Conservation (phyloP, 495 filamentous ascomycete species). For the Tetracladium setigerum region DNA sequence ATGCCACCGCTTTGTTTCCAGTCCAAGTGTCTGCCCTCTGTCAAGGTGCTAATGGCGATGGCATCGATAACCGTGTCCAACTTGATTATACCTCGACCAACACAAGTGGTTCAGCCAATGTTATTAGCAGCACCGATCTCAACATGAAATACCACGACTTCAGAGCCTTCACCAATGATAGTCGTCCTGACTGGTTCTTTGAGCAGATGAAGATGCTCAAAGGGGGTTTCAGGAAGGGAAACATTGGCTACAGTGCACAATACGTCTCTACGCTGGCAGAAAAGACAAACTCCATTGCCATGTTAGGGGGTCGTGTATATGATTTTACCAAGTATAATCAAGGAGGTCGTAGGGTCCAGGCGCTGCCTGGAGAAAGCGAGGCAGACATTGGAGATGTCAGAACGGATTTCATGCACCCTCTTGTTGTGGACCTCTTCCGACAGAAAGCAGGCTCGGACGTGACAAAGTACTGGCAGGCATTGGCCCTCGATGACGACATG, state of each 20-base stretch:
- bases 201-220: slow-evolving; percentile 75
- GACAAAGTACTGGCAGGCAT: slow-evolving; percentile 70
- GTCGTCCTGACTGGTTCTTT: slow-evolving; percentile 80
- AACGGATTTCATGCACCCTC: slow-evolving; percentile 73
- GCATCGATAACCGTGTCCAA: slow-evolving; percentile 61
- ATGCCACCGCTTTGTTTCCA: slow-evolving; percentile 84
- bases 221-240: slow-evolving; percentile 76
- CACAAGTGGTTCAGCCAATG: slow-evolving; percentile 52
- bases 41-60: slow-evolving; percentile 55
- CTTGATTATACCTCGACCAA: slow-evolving; percentile 79
- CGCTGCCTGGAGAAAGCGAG: slow-evolving; percentile 37
- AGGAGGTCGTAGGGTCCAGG: slow-evolving; percentile 62
- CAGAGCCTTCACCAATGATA: slow-evolving; percentile 73
- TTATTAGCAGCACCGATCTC: slow-evolving; percentile 58
- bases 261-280: slow-evolving; percentile 68
- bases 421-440: slow-evolving; percentile 71
- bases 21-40: slow-evolving; percentile 92
- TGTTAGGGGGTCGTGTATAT: slow-evolving; percentile 76
- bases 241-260: slow-evolving; percentile 73
- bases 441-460: slow-evolving; percentile 70
- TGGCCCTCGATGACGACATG: slow-evolving; percentile 45
- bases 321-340: slow-evolving; percentile 81
- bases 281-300: slow-evolving; percentile 59
- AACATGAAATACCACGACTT: slow-evolving; percentile 91
- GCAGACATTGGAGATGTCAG: slow-evolving; percentile 40